Conservation (phyloP, 768 basidiomycete species). For the Xerocomellus dryophilus region DNA sequence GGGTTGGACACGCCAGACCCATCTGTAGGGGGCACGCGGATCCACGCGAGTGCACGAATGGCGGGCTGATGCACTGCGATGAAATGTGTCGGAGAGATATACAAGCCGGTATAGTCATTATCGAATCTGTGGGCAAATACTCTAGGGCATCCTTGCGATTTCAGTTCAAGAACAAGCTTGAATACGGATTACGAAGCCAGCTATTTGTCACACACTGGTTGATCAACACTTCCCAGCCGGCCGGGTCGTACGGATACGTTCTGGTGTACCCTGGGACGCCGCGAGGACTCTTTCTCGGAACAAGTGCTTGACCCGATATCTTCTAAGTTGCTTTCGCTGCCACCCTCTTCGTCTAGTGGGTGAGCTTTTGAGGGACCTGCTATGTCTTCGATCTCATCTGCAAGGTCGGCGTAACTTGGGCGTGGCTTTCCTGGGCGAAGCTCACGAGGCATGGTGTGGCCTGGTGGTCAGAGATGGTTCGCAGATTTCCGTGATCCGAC, state of each 20-base stretch:
- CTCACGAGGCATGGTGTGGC: constrained; percentile 46
- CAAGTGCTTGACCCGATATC: constrained; percentile 30
- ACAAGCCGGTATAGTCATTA: constrained; percentile 30
- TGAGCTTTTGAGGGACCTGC: constrained; percentile 42
- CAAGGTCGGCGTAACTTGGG: constrained; percentile 46
- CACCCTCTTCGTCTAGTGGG: constrained; percentile 19
- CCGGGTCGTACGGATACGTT: constrained; percentile 42
- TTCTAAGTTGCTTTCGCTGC: constrained; percentile 64
- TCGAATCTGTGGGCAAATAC: constrained; percentile 57
- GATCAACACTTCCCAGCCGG: constrained; percentile 45
- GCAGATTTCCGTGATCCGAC: background rate
- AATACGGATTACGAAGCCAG: constrained; percentile 2
- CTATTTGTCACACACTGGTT: constrained; percentile 43
- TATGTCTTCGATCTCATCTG: constrained; percentile 34
- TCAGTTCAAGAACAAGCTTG: background rate
- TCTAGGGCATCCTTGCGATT: constrained; percentile 48
- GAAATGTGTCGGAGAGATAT: constrained; percentile 68
- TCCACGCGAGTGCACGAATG: constrained; percentile 73
- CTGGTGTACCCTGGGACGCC: constrained; percentile 59
- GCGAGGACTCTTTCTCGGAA: constrained; percentile 44
- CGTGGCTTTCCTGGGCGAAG: constrained; percentile 54
- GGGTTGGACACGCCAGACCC: constrained; percentile 44
- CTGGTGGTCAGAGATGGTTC: background rate
- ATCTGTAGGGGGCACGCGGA: constrained; percentile 58
- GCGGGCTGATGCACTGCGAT: constrained; percentile 75